phyloP scores from a whole-genome alignment of 1,139 yeast genomes.

The Blastobotrys indianensis region DNA sequence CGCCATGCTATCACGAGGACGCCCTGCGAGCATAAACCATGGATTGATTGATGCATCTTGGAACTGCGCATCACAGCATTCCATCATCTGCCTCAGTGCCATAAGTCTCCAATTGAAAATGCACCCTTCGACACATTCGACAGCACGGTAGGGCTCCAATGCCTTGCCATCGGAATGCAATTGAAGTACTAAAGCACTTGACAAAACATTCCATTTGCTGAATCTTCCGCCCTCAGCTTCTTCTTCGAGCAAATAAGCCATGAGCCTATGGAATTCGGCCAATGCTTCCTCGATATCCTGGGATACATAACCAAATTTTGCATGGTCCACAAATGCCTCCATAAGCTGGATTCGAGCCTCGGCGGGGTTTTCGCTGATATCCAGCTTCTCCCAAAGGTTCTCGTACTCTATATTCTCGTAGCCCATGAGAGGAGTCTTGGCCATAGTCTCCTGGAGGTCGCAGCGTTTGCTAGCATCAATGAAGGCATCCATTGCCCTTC shows the following conservation, averaged over 20 bases:
- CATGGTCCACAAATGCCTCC: constrained; percentile 1
- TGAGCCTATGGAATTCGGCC: not conserved
- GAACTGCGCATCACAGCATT: constrained; percentile 6
- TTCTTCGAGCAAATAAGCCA: not conserved
- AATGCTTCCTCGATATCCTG: constrained; percentile 2
- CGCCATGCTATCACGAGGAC: constrained; percentile 2
- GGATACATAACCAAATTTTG: constrained; percentile 3
- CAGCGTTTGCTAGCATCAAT: not conserved
- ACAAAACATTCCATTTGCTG: constrained; percentile 4
- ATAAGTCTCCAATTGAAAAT: constrained; percentile 2
- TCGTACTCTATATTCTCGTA: not conserved
- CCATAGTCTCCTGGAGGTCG: not conserved
- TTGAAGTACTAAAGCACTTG: not conserved
- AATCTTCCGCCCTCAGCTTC: not conserved
- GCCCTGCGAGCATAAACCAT: constrained; percentile 7
- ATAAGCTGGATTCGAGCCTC: not conserved
- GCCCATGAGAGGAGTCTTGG: not conserved
- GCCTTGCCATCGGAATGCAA: constrained; percentile 2
- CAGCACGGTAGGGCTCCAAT: not conserved
- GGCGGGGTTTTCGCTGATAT: not conserved
- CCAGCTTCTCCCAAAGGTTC: constrained; percentile 1
- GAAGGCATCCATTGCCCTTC: constrained; percentile 1
- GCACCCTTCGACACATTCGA: not conserved
- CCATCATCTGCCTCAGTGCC: constrained; percentile 3
- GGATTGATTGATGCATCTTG: not conserved